These are phyloP conservation scores for Diaporthe ampelina DNA, from an alignment of 2,329 filamentous ascomycete species.

Conservation along the genomic window DNA sequence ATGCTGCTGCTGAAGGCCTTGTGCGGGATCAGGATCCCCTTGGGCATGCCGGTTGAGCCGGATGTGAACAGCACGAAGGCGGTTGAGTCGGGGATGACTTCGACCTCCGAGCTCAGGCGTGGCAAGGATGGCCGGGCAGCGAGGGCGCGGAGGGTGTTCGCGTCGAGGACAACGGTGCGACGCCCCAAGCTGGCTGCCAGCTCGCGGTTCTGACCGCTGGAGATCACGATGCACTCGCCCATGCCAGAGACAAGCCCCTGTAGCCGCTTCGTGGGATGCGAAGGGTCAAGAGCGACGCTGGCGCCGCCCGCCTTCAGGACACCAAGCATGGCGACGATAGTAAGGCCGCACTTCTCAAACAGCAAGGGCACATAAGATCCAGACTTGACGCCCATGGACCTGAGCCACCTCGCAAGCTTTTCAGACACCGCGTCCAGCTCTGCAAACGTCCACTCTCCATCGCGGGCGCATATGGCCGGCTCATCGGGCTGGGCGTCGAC, in stretches of 20 bases:
- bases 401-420: conserved; percentile 3
- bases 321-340: conserved; percentile 40
- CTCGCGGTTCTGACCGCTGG: background rate
- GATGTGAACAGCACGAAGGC: conserved; percentile 39
- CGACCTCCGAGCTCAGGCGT: background rate
- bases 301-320: conserved; percentile 40
- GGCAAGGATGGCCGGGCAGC: background rate
- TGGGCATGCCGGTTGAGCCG: conserved; percentile 59
- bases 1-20: conserved; percentile 44
- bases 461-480: conserved; percentile 49
- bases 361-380: conserved; percentile 3
- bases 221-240: background rate
- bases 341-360: conserved; percentile 41
- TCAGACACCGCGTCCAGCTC: conserved; percentile 48
- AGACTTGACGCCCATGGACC: conserved; percentile 4
- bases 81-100: background rate
- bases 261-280: conserved; percentile 18
- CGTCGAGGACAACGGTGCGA: background rate
- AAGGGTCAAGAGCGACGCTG: conserved; percentile 36
- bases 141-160: background rate
- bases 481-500: conserved; percentile 3
- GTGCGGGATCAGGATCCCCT: conserved; percentile 34
- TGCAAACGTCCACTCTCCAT: conserved; percentile 50
- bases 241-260: conserved; percentile 14
- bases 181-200: conserved; percentile 8